Percentiles rank a stretch among this genome's conserved stretches.
Evolutionary conservation across 371 early-diverging fungal genomes (phyloP).

Genomic region (Circinella minor): DNA sequence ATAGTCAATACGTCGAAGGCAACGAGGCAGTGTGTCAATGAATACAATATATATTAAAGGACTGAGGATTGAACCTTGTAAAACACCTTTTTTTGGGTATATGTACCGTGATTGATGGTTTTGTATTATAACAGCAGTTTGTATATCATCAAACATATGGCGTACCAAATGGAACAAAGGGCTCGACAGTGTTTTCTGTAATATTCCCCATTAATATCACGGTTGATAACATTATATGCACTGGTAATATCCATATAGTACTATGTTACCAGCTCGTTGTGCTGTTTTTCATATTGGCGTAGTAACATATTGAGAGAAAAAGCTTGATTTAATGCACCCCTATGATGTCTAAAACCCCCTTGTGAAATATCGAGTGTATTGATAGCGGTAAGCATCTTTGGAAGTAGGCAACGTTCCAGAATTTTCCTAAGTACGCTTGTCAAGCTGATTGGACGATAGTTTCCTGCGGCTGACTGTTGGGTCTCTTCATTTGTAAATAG

Average conservation of each 20-base stretch:
- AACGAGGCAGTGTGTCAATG: slow-evolving; percentile 25
- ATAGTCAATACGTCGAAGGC: slow-evolving; percentile 9
- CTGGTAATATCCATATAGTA: slow-evolving; percentile 31
- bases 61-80: slow-evolving; percentile 31
- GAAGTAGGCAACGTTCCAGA: slow-evolving; percentile 18
- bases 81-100: slow-evolving; percentile 21
- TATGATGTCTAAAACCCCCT: slow-evolving; percentile 23
- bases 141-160: slow-evolving; percentile 23
- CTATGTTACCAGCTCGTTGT: slow-evolving; percentile 5
- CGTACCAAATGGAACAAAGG: slow-evolving; percentile 9
- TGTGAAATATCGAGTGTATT: slow-evolving; percentile 26
- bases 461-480: slow-evolving; percentile 11
- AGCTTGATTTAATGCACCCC: slow-evolving; percentile 30
- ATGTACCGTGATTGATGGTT: slow-evolving; percentile 15
- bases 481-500: slow-evolving; percentile 28
- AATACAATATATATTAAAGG: slow-evolving; percentile 30
- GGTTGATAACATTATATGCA: slow-evolving; percentile 24
- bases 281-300: not conserved
- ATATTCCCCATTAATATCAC: slow-evolving; percentile 18
- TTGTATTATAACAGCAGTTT: slow-evolving; percentile 9
- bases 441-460: slow-evolving; percentile 26
- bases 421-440: slow-evolving; percentile 22
- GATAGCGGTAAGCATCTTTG: not conserved
- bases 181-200: not conserved
- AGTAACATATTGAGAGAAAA: slow-evolving; percentile 23